Conservation (phyloP, 441 rosid genomes). For the Erodium chrysanthum region DNA sequence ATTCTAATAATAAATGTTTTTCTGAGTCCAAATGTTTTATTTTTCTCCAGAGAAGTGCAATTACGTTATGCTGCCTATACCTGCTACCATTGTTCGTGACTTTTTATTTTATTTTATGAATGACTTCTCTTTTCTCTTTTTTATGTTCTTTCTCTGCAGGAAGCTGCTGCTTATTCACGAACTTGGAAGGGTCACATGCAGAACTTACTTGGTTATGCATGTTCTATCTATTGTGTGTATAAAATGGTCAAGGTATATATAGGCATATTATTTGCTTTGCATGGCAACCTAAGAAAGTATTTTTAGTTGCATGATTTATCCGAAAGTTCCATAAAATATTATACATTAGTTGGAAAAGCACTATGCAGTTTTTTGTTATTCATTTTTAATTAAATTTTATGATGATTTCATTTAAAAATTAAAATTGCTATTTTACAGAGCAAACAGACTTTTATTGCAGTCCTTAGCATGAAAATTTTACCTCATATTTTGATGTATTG, state of each 20-base stretch:
- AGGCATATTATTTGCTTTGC: no score
- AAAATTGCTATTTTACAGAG: no score
- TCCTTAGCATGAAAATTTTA: no score
- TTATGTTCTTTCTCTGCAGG: constrained; percentile 38
- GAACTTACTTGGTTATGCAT: constrained; percentile 92
- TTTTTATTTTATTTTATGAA: neutral
- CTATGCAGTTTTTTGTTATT: no score
- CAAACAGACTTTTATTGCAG: no score
- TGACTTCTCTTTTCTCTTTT: neutral
- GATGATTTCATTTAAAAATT: no score
- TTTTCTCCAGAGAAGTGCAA: neutral
- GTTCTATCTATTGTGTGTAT: constrained; percentile 90
- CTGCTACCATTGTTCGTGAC: neutral
- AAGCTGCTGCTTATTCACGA: constrained; percentile 95
- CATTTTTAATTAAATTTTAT: no score
- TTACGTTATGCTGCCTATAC: neutral
- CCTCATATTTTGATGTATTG: neutral
- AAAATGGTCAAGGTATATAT: constrained; percentile 85
- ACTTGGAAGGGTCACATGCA: constrained; percentile 99
- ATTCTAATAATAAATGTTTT: neutral
- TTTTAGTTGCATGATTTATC: no score
- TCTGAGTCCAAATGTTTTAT: neutral
- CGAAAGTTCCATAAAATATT: no score
- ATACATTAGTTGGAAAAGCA: no score
- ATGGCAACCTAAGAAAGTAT: no score